Evolutionary conservation across 2,329 filamentous ascomycete genomes (phyloP), one percentile per base, ranked within the genome.

Genomic region (Sphaerulina musiva): DNA sequence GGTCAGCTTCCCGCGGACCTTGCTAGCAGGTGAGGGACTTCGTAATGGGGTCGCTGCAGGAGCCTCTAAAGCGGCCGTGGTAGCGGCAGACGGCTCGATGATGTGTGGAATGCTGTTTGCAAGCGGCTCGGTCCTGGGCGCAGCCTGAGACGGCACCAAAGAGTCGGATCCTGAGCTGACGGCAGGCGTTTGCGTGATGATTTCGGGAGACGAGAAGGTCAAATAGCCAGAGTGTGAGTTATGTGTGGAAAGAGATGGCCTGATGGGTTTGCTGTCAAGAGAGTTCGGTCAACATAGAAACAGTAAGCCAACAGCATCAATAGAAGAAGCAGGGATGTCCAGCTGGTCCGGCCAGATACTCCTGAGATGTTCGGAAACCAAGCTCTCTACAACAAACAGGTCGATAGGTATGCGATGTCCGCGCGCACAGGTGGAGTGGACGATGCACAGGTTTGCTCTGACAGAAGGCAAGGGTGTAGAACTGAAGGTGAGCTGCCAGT

Each of bases 1-100:
- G 55, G 74, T 80, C 64, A 93, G 89, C 10, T 85, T 86, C 66
- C 85, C 83, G 68, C 81, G 86, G 57, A 92, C 75, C 65, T 84
- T 87, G 65, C 83, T 81, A 48, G 80, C 82, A 9, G 87, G 86
- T 8, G 89, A 91, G 17, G 80, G 77, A 23, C 82, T 82, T 56
- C 86, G 80, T 61, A 79, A 29, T 29, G 79, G 58, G 74, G 63
- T 36, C 59, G 48, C 12, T 64, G 55, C 50, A 29, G 64, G 53
- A 48, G 58, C 36, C 9, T 57, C 50, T 34, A 59, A 38, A 53
- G 58, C 38, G 48, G 57, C 53, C 54, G 54, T 56, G 46, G 54
- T 56, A 41, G 57, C 55, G 43, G 57, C 55, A 46, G 43, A 39
- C 26, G 65, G 63, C 51, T 68, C 65, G 49, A 66, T 38, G 53